These are phyloP conservation scores for Xylaria sp. DNA, from an alignment of 2,329 filamentous ascomycete species.

Conservation along the genomic window DNA sequence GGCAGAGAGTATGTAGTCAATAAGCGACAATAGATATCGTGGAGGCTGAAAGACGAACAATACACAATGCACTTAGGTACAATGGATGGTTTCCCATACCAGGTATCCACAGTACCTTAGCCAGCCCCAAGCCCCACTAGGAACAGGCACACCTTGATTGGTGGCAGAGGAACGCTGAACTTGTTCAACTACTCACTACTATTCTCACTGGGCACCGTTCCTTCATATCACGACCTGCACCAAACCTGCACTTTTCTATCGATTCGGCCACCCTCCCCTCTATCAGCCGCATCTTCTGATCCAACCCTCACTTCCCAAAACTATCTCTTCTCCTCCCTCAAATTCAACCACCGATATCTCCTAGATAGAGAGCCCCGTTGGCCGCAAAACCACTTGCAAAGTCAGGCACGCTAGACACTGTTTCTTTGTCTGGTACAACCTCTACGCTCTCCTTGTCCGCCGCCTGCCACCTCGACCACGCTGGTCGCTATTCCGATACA, in stretches of 20 bases:
- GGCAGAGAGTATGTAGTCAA: no score
- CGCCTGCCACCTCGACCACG: not conserved
- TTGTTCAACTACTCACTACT: not conserved
- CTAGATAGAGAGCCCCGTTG: not conserved
- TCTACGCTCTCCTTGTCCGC: conserved; percentile 3
- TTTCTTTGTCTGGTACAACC: not conserved
- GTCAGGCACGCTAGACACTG: conserved; percentile 1
- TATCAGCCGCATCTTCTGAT: conserved; percentile 26
- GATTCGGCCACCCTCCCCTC: conserved; percentile 30
- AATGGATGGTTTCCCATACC: not conserved
- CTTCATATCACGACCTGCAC: conserved; percentile 12
- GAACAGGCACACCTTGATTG: not conserved
- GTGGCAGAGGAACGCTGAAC: not conserved
- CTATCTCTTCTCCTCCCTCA: not conserved
- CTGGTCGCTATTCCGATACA: conserved; percentile 7
- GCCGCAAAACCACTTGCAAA: conserved; percentile 1
- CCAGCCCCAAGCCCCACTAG: not conserved
- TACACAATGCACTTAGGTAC: not conserved
- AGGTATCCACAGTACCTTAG: not conserved
- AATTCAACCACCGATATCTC: not conserved
- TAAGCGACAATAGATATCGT: no score
- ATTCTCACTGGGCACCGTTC: conserved; percentile 13
- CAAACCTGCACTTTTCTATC: conserved; percentile 23
- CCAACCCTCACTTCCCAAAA: conserved; percentile 22
- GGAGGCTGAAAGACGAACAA: no score